These are phyloP conservation scores for Colletotrichum sp. DNA, from an alignment of 2,329 filamentous ascomycete genomes.

Conservation along the genomic window DNA sequence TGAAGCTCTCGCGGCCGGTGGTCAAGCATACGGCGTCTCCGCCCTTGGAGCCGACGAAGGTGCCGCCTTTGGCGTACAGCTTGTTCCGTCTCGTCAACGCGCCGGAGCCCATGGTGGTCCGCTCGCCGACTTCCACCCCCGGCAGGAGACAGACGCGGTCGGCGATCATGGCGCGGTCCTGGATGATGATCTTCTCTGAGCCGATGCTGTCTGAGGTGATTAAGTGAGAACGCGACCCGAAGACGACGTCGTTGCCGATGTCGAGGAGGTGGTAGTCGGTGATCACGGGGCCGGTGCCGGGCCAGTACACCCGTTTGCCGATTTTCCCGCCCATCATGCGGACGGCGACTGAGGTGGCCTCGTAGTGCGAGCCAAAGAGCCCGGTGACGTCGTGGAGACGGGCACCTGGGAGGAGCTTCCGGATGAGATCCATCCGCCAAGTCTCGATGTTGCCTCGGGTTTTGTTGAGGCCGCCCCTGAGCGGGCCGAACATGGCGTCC, in stretches of 20 bases:
- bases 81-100: conserved; percentile 52
- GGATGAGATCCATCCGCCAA: conserved; percentile 50
- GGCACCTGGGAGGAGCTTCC: conserved; percentile 45
- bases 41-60: conserved; percentile 57
- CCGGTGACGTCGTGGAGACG: conserved; percentile 52
- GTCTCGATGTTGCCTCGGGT: conserved; percentile 39
- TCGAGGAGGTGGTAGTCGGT: conserved; percentile 60
- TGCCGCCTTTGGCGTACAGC: conserved; percentile 47
- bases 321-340: conserved; percentile 56
- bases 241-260: conserved; percentile 64
- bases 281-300: conserved; percentile 57
- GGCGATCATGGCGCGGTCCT: conserved; percentile 59
- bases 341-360: conserved; percentile 55
- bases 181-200: conserved; percentile 50
- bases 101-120: conserved; percentile 58
- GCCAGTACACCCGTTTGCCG: conserved; percentile 61
- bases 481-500: conserved; percentile 42
- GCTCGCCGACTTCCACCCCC: conserved; percentile 52
- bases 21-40: conserved; percentile 52
- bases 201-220: conserved; percentile 57
- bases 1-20: conserved; percentile 5
- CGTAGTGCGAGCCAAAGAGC: conserved; percentile 60
- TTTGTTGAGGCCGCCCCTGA: conserved; percentile 34
- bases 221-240: conserved; percentile 59
- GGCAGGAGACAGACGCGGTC: conserved; percentile 59